Base-by-base conservation (phyloP, 495 filamentous ascomycete species). In the Hypoxylon subgilvum region DNA sequence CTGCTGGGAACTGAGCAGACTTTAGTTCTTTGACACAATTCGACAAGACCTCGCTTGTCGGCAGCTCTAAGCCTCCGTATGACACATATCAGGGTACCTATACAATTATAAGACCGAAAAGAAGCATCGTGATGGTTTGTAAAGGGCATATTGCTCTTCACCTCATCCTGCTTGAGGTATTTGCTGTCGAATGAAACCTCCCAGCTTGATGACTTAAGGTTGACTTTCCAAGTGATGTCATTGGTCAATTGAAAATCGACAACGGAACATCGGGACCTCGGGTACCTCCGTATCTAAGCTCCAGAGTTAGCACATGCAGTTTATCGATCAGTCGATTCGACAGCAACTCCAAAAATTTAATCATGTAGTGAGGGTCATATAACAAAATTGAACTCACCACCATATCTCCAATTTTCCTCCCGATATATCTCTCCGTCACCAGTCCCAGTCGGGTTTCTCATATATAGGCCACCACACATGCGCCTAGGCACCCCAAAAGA, bases 291-390 rank as follows among this genome's bases (percentile, higher is more conserved):
- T 27, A 27, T 27, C 23, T 27, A 27, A 27, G 3, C 3, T 27
- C 23, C 8, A 27, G 23, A 8, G 4, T 28, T 27, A 17, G 5
- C 25, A 30, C 13, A n/a, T 8, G 5, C 10, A 27, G 3, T 27
- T 27, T 8, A 27, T 27, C 23, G 23, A 27, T 52, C 36, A 52
- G 48, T 19, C 50, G n/a, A 53, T 53, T 58, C 18, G 38, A 27
- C 23, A 27, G 23, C 8, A 38, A 34, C 31, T 51, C 46, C 43
- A 51, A 58, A 57, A 51, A 30, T 58, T 58, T 58, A 38, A 8
- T 27, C 23, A 27, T 27, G 23, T 27, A 27, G 8, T 27, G 23
- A 27, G 8, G n/a, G n/a, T n/a, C n/a, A n/a, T n/a, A n/a, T n/a
- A n/a, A n/a, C n/a, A n/a, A n/a, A n/a, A n/a, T n/a, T n/a, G 4